Evolutionary conservation across 108 stramenopile species (phyloP).

Genomic region (Skeletonema grethae): DNA sequence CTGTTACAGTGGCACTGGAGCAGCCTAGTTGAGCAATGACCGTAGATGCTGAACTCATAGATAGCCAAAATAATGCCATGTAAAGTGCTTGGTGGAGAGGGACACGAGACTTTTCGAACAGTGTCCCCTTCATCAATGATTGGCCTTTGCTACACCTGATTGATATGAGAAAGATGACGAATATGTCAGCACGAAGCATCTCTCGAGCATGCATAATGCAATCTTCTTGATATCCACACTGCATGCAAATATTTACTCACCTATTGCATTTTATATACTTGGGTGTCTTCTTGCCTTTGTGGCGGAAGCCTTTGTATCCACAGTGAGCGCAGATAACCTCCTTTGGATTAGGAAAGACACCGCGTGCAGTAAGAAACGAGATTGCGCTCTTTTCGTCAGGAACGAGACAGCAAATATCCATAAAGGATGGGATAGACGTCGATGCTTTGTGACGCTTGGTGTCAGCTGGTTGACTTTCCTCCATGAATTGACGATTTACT

Average conservation of each 20-base stretch:
- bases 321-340: slow-evolving; percentile 15
- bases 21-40: slow-evolving; percentile 11
- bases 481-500: slow-evolving; percentile 6
- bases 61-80: slow-evolving; percentile 12
- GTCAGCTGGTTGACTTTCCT: not conserved
- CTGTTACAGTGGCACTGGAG: slow-evolving; percentile 13
- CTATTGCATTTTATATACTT: slow-evolving; percentile 22
- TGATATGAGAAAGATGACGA: too few relatives aligned
- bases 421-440: slow-evolving; percentile 12
- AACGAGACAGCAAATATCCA: slow-evolving; percentile 14
- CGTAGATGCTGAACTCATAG: not conserved
- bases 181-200: too few relatives aligned
- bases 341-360: slow-evolving; percentile 13
- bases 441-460: slow-evolving; percentile 2
- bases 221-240: too few relatives aligned
- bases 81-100: slow-evolving; percentile 6
- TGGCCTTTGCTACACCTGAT: slow-evolving; percentile 13
- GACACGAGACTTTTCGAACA: slow-evolving; percentile 6
- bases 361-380: slow-evolving; percentile 8
- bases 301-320: slow-evolving; percentile 16
- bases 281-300: slow-evolving; percentile 8
- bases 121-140: slow-evolving; percentile 8
- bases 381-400: slow-evolving; percentile 9
- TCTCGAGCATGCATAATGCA: too few relatives aligned
- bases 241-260: not conserved